A percentile compares a stretch with the other conserved stretches of the same genome.
phyloP scores from a whole-genome alignment of 768 basidiomycete species.

The Macrocybe gigantea region DNA sequence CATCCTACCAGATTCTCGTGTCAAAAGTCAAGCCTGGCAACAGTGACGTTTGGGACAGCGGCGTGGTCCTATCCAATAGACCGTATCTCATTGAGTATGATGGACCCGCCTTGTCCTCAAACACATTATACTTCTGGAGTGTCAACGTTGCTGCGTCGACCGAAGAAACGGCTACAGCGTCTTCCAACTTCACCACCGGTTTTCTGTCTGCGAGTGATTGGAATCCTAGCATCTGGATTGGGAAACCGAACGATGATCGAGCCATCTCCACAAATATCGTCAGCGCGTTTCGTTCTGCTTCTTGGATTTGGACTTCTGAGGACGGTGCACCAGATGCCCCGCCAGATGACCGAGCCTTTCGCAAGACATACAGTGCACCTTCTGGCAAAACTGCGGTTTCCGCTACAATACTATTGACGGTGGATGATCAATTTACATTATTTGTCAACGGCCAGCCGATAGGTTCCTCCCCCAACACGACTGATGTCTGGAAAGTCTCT shows the following conservation, averaged over 20 bases:
- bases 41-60: constrained; percentile 19
- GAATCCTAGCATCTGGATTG: constrained; percentile 21
- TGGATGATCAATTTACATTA: constrained; percentile 22
- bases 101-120: constrained; percentile 17
- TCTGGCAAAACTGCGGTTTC: constrained; percentile 14
- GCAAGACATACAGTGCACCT: constrained; percentile 19
- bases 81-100: constrained; percentile 19
- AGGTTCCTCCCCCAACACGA: constrained; percentile 14
- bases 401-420: constrained; percentile 18
- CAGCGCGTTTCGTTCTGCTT: constrained; percentile 13
- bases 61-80: constrained; percentile 11
- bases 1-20: constrained; percentile 18
- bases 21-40: constrained; percentile 12
- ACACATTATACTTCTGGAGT: constrained; percentile 20
- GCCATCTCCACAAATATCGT: constrained; percentile 12
- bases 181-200: constrained; percentile 21
- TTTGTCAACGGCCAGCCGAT: constrained; percentile 20
- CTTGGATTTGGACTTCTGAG: constrained; percentile 25
- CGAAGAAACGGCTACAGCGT: constrained; percentile 13
- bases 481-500: constrained; percentile 19
- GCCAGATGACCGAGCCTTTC: constrained; percentile 21
- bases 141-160: constrained; percentile 15
- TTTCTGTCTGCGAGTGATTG: constrained; percentile 17
- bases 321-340: constrained; percentile 13
- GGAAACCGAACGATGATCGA: constrained; percentile 12